These are phyloP conservation scores for Lomentospora prolificans DNA, from an alignment of 2,329 filamentous ascomycete species.

Conservation along the genomic window DNA sequence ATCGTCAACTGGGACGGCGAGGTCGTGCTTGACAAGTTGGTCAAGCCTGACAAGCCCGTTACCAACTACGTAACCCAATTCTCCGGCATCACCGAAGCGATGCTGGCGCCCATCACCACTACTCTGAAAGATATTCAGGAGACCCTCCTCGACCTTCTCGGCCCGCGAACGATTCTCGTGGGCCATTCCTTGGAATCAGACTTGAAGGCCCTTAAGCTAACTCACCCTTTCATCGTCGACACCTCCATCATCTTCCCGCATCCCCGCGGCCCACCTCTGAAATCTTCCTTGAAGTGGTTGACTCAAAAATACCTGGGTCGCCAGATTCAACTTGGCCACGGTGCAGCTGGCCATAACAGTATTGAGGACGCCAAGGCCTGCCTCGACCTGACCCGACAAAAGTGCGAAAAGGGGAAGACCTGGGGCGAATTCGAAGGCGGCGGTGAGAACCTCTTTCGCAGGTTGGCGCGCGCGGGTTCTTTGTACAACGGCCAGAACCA, in stretches of 20 bases:
- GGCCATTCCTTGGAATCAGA: slow-evolving; percentile 79
- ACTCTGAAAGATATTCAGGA: slow-evolving; percentile 74
- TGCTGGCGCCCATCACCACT: slow-evolving; percentile 75
- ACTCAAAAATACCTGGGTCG: slow-evolving; percentile 75
- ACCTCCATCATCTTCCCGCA: slow-evolving; percentile 87
- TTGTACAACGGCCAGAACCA: slow-evolving; percentile 53
- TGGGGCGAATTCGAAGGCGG: slow-evolving; percentile 76
- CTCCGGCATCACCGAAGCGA: slow-evolving; percentile 84
- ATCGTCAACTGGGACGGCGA: slow-evolving; percentile 77
- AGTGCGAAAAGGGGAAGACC: slow-evolving; percentile 81
- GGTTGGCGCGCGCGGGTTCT: slow-evolving; percentile 56
- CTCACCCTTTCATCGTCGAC: slow-evolving; percentile 89
- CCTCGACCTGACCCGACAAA: slow-evolving; percentile 86
- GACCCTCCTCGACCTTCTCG: slow-evolving; percentile 62
- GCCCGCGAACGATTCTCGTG: slow-evolving; percentile 62
- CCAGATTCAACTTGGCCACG: slow-evolving; percentile 72
- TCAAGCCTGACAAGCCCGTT: slow-evolving; percentile 82
- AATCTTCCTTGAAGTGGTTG: slow-evolving; percentile 84
- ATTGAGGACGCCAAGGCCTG: slow-evolving; percentile 87
- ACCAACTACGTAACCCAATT: slow-evolving; percentile 84
- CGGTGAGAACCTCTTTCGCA: slow-evolving; percentile 82
- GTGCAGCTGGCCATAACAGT: slow-evolving; percentile 70
- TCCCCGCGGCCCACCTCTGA: slow-evolving; percentile 77
- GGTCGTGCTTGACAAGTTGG: slow-evolving; percentile 77
- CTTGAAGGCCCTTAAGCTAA: slow-evolving; percentile 71